Evolutionary conservation across 2,329 filamentous ascomycete species (phyloP), one percentile per base, ranked within the genome.

Genomic region (Gliomastix tumulicola): DNA sequence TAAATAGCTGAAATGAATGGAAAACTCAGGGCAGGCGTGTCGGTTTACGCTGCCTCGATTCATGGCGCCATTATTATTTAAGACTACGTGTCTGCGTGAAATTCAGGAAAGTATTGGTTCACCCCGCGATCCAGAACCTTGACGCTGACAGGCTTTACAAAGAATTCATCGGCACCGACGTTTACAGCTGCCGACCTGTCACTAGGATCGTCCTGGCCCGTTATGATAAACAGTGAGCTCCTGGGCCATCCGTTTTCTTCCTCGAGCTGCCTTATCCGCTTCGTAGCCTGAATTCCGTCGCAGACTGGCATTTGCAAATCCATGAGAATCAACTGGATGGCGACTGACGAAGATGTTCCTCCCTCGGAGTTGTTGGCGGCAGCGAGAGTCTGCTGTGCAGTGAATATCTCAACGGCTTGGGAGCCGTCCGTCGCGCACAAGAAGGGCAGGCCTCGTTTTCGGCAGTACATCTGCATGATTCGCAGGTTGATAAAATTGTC

Each of bases 401-500:
- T 33, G 20, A 51, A 54, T 1, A 49, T 32, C 2, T 63, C 54
- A 9, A 70, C 56, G 3, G 67, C 67, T 47, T 69, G 57, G 15
- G 55, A 49, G 3, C 68, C 66, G 30, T 71, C 62, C 7, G 55
- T 54, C 2, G 66, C 66, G 2, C 58, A 59, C 13, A 56, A 48
- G 19, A 66, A 67, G 13, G 62, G 55, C 18, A 68, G 54, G 0
- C 58, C 55, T 10, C 65, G 54, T 30, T 63, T 62, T 37, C 63
- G 59, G 34, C 68, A 63, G 43, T 69, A 70, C 47, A 68, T 65
- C 15, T 61, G 53, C 20, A 71, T 44, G 19, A 71, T 67, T 16
- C 66, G 65, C 1, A 70, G 56, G 17, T 71, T 71, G 37, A 71
- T 63, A 4, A 59, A 37, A 32, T 71, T 71, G 41, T 70, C 68